These are phyloP conservation scores for Vitis hybrid DNA, from an alignment of 177 flowering plant species.

Conservation along the genomic window DNA sequence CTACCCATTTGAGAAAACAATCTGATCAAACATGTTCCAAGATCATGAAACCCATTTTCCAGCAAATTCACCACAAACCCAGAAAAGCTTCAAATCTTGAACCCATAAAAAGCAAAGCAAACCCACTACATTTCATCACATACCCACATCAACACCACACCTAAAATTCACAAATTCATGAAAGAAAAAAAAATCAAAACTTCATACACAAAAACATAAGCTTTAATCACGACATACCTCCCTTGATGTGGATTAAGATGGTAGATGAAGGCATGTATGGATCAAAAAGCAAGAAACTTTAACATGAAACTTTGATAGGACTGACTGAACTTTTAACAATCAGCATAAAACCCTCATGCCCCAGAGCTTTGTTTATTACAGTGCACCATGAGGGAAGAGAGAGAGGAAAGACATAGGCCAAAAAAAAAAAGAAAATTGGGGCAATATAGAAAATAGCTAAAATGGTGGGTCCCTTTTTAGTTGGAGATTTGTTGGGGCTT, in stretches of 20 bases:
- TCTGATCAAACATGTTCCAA: constrained; percentile 1
- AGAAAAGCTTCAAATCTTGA: not conserved
- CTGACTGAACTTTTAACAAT: constrained; percentile 7
- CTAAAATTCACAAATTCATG: constrained; percentile 3
- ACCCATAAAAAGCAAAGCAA: not conserved
- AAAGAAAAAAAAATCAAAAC: not conserved
- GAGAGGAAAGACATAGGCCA: not conserved
- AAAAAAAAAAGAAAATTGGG: not conserved
- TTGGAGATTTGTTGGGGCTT: constrained; percentile 27
- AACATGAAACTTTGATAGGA: constrained; percentile 6
- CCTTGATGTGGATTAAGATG: constrained; percentile 8
- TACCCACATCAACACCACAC: not conserved
- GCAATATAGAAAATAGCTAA: not conserved
- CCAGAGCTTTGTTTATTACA: constrained; percentile 13
- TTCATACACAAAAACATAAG: not conserved
- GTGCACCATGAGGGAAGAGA: constrained; percentile 25
- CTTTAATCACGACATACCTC: constrained; percentile 16
- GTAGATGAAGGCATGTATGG: constrained; percentile 16
- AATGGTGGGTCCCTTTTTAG: constrained; percentile 30
- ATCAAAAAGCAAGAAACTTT: constrained; percentile 20
- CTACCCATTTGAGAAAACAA: not conserved
- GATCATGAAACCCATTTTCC: not conserved
- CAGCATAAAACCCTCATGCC: constrained; percentile 14
- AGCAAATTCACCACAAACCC: not conserved
- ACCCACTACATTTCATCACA: not conserved